Evolutionary conservation across 163 green algal species (phyloP).

Genomic region (Smithsoniella earleae): DNA sequence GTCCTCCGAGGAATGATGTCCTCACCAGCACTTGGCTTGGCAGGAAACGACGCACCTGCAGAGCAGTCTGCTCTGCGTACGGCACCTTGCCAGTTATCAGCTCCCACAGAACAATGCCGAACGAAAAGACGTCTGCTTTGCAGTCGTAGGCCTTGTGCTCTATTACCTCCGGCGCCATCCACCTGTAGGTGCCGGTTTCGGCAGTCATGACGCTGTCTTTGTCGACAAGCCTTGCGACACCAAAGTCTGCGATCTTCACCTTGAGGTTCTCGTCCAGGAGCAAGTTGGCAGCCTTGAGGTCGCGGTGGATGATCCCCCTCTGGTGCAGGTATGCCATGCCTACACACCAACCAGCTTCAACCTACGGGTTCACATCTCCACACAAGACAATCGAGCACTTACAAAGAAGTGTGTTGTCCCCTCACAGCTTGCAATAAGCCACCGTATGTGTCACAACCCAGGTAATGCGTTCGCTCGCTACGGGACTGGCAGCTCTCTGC

Average conservation of each 20-base stretch:
- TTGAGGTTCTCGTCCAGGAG: slow-evolving; percentile 89
- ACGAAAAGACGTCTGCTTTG: slow-evolving; percentile 92
- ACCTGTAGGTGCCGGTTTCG: slow-evolving; percentile 97
- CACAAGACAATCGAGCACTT: slow-evolving; percentile 39
- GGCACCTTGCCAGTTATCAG: slow-evolving; percentile 82
- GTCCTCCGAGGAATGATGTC: too few species aligned
- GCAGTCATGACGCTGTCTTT: slow-evolving; percentile 88
- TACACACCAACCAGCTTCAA: slow-evolving; percentile 60
- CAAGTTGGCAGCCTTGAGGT: slow-evolving; percentile 97
- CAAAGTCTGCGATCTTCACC: slow-evolving; percentile 96
- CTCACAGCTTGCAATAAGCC: not conserved
- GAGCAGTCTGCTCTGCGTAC: slow-evolving; percentile 59
- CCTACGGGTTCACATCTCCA: slow-evolving; percentile 67
- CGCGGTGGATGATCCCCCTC: slow-evolving; percentile 95
- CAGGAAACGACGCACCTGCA: not conserved
- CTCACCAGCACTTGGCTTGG: too few species aligned
- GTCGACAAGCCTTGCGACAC: slow-evolving; percentile 85
- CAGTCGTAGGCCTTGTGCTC: slow-evolving; percentile 90
- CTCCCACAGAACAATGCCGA: slow-evolving; percentile 95
- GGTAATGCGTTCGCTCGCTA: not conserved
- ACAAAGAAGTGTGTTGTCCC: not conserved
- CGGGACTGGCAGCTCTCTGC: too few species aligned
- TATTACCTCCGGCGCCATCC: slow-evolving; percentile 99
- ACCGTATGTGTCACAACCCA: not conserved
- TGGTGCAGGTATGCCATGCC: slow-evolving; percentile 99